A percentile compares a stretch with the other conserved stretches of the same genome.
Evolutionary conservation across 768 basidiomycete species (phyloP).

Genomic region (Rhodosporidiobolus sp.): DNA sequence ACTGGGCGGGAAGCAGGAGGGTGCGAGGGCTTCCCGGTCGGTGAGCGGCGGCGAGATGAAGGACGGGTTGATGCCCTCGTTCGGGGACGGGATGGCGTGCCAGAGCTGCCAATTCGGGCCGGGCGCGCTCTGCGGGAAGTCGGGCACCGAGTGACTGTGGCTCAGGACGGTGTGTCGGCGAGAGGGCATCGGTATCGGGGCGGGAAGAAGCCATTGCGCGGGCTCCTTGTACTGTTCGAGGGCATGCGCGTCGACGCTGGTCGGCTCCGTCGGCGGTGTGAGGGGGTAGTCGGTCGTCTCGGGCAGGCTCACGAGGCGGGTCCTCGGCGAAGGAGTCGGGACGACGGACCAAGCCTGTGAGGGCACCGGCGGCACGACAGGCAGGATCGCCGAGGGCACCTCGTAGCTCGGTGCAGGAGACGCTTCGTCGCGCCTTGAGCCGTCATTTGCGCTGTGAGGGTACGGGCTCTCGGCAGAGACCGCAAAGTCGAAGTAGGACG

Average conservation of each 20-base stretch:
- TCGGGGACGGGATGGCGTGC: not conserved
- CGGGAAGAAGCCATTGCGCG: too few species aligned
- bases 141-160: too few species aligned
- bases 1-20: too few species aligned
- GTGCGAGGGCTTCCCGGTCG: not conserved
- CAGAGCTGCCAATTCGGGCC: not conserved
- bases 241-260: not conserved
- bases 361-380: not conserved
- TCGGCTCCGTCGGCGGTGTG: slow-evolving; percentile 14
- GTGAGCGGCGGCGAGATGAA: not conserved
- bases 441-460: not conserved
- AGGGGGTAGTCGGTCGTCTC: slow-evolving; percentile 5
- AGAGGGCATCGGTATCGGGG: too few species aligned
- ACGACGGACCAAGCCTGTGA: not conserved
- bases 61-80: not conserved
- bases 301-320: too few species aligned
- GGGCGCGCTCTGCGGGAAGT: not conserved
- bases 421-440: not conserved
- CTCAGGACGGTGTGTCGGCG: too few species aligned
- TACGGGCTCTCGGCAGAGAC: not conserved
- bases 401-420: not conserved
- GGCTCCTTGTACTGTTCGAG: not conserved
- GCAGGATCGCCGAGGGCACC: not conserved
- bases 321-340: too few species aligned
- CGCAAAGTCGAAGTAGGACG: not conserved